Conservation (phyloP, 2,329 filamentous ascomycete species). For the Pseudohalonectria lignicola region DNA sequence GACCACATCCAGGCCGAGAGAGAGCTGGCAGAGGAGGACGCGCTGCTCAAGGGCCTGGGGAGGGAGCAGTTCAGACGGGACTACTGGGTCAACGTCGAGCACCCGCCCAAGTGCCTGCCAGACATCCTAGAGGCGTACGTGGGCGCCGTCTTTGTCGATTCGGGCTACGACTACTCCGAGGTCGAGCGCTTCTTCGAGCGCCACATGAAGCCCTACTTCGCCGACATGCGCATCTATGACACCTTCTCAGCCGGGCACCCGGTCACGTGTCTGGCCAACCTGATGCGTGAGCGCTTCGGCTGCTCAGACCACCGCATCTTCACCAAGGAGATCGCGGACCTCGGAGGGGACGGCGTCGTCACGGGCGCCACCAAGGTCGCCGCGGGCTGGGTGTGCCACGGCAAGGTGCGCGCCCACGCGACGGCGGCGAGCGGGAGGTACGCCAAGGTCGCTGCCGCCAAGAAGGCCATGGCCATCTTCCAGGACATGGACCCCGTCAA, state of each 20-base stretch:
- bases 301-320: slow-evolving; percentile 51
- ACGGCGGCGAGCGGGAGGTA: slow-evolving; percentile 55
- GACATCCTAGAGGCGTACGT: slow-evolving; percentile 86
- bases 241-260: slow-evolving; percentile 80
- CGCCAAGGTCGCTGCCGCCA: slow-evolving; percentile 59
- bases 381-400: slow-evolving; percentile 69
- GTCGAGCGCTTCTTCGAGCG: slow-evolving; percentile 69
- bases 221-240: slow-evolving; percentile 80
- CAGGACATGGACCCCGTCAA: slow-evolving; percentile 34
- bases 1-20: slow-evolving; percentile 37
- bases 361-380: slow-evolving; percentile 36
- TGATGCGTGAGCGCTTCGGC: slow-evolving; percentile 51
- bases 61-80: slow-evolving; percentile 37
- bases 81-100: slow-evolving; percentile 56
- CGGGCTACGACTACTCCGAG: slow-evolving; percentile 61
- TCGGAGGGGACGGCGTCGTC: slow-evolving; percentile 17
- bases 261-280: slow-evolving; percentile 58
- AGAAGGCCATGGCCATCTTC: slow-evolving; percentile 40
- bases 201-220: slow-evolving; percentile 68
- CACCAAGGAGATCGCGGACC: slow-evolving; percentile 31
- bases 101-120: slow-evolving; percentile 64
- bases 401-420: slow-evolving; percentile 50
- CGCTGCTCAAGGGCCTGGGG: slow-evolving; percentile 19
- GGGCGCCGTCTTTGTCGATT: slow-evolving; percentile 86
- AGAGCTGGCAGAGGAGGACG: slow-evolving; percentile 20